phyloP scores from a whole-genome alignment of 495 filamentous ascomycete genomes.

The Talaromyces trachyspermus region DNA sequence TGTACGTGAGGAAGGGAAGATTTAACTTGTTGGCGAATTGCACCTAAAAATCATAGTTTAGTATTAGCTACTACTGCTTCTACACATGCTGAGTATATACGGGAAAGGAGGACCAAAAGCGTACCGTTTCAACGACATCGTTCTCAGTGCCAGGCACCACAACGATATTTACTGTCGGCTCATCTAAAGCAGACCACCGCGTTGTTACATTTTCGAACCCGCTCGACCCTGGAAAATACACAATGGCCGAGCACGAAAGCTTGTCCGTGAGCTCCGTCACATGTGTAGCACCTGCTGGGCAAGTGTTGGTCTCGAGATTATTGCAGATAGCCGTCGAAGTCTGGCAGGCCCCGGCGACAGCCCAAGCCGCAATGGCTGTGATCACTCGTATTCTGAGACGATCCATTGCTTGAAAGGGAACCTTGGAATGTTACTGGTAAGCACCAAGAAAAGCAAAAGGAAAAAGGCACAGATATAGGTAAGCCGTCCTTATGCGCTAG shows the following conservation, averaged over 20 bases:
- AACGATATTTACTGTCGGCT: conserved; percentile 39
- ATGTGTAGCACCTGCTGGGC: conserved; percentile 8
- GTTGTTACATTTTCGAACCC: conserved; percentile 32
- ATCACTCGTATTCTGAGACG: conserved; percentile 15
- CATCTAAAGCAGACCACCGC: conserved; percentile 33
- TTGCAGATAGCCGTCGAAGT: conserved; percentile 3
- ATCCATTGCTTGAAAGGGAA: conserved; percentile 15
- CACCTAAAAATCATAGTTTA: too few species aligned
- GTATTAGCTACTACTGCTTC: too few species aligned
- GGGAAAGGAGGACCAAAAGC: conserved; percentile 5
- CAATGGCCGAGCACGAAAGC: conserved; percentile 34
- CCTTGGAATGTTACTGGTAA: too few species aligned
- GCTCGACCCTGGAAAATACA: conserved; percentile 37
- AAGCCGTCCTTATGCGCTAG: neutral
- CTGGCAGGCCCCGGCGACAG: conserved; percentile 12
- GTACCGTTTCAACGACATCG: conserved; percentile 44
- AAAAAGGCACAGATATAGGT: neutral
- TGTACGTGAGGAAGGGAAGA: conserved; percentile 45
- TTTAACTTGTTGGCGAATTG: conserved; percentile 34
- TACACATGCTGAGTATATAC: conserved; percentile 3
- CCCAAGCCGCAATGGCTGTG: conserved; percentile 18
- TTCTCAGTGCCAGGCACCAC: conserved; percentile 42
- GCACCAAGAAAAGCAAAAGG: neutral
- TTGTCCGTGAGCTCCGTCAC: conserved; percentile 14
- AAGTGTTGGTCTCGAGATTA: conserved; percentile 1